Base-by-base conservation (phyloP, 2,329 filamentous ascomycete species). In the Lizonia empirigonia region DNA sequence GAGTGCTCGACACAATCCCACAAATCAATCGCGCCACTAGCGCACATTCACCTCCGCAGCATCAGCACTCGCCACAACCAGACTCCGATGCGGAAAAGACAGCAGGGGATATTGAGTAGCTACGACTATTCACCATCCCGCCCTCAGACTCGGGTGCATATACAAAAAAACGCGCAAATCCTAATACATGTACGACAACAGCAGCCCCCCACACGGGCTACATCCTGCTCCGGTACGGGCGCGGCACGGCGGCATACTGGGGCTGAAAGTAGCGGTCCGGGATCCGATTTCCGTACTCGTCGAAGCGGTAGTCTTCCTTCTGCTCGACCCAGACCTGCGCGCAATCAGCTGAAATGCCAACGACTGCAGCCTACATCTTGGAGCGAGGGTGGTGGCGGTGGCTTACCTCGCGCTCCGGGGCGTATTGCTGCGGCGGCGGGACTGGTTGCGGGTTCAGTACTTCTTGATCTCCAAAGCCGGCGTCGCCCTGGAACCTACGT, bases 361-460 rank as follows among this genome's bases (percentile, higher is more conserved):
- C n/a, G n/a, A n/a, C n/a, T n/a, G n/a, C n/a, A n/a, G n/a, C n/a
- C n/a, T n/a, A 49, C 23, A 36, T 46, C 26, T 20, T 30, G 16
- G 29, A 39, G 7, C 34, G 24, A 9, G 16, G 15, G 18, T 20
- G 26, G n/a, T n/a, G 36, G 23, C 19, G 30, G 13, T 10, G 7
- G 59, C 66, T 64, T 59, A 72, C 69, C 65, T 72, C 69, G 41
- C 69, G 68, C 42, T 69, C 64, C n/a, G n/a, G n/a, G 29, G 58
- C 29, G 40, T 65, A 65, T 33, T 64, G 62, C 36, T 51, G 48
- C 44, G 63, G 60, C 42, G 66, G 59, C 10, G 68, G 68, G 48
- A 71, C 69, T 68, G 65, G 65, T 67, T 72, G 69, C 15, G 69
- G 69, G 60, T 72, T 71, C 62, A 69, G 63, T 50, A 72, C 60